Base-by-base conservation (phyloP, 257 asterid genomes). In the Coffea eugenioides region DNA sequence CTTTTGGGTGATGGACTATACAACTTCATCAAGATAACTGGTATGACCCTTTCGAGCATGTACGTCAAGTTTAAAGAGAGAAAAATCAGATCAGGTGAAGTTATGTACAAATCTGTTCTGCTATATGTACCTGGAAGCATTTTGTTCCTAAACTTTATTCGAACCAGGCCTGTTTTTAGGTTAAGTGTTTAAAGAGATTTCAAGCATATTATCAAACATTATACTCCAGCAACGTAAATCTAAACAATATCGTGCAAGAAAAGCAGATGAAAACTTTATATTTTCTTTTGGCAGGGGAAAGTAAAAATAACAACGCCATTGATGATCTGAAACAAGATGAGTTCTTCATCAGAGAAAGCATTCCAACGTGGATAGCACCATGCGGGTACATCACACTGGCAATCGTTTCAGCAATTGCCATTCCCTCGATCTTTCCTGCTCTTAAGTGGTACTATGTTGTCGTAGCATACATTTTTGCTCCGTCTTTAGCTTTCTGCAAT, bases 1-100 rank as follows among this genome's bases (percentile, higher is more conserved):
- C 91, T 94, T 73, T 87, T 94, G 0, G 97, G 98, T 31, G 98
- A 94, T 65, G 98, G 98, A 13, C 93, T 94, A 46, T 94, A 92
- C 83, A 92, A 86, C 80, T 93, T 93, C 82, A 52, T 82, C 46
- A 94, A 94, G 89, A 89, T 91, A 49, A 78, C 91, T 71, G 54
- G 69, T 49, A 83, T 91, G 69, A 90, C 95, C 1, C 79, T 80
- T 20, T 74, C 80, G 15, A 94, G 87, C 77, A 73, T 91, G 76
- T 85, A 80, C 16, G 36, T 46, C 49, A 79, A 82, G 76, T 79
- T 88, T 73, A 82, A 87, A 81, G 80, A 77, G 65, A 89, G 67
- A 82, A 86, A 81, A 48, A 83, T 51, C 80, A 65, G 41, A 71
- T 59, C 88, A 82, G 96, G 90, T 90, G 87, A 82, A 69, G 31